phyloP scores from a whole-genome alignment of 345 rosid species.

The Salix caprea region DNA sequence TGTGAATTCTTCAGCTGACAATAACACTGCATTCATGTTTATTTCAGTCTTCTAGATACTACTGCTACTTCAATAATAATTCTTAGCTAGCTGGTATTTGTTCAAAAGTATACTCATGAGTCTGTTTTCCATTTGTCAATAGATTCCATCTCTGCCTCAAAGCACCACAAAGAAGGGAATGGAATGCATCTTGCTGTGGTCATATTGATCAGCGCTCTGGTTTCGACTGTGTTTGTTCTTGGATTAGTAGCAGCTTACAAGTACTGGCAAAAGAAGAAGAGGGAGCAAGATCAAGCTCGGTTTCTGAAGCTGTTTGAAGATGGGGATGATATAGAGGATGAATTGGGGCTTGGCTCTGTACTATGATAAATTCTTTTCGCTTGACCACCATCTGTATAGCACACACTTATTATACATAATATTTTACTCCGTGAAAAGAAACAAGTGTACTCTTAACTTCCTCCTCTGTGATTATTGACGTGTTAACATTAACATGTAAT shows the following conservation, averaged over 20 bases:
- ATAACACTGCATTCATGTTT: not conserved
- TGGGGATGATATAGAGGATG: slow-evolving; percentile 81
- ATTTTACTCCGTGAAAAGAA: slow-evolving; percentile 17
- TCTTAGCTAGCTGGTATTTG: not conserved
- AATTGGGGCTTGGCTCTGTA: slow-evolving; percentile 50
- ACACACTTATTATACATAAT: slow-evolving; percentile 17
- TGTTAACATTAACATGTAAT: too few relatives aligned
- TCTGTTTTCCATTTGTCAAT: not conserved
- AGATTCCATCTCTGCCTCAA: slow-evolving; percentile 33
- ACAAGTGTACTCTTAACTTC: not conserved
- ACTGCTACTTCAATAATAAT: too few relatives aligned
- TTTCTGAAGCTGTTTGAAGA: slow-evolving; percentile 87
- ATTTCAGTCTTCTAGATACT: not conserved
- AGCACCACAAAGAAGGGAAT: slow-evolving; percentile 17
- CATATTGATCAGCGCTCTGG: slow-evolving; percentile 36
- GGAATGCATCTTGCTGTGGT: slow-evolving; percentile 43
- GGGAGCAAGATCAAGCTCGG: slow-evolving; percentile 83
- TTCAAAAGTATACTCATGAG: not conserved
- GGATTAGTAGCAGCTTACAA: slow-evolving; percentile 41
- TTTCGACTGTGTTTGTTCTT: slow-evolving; percentile 30
- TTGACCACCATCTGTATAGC: slow-evolving; percentile 31
- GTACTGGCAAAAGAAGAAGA: slow-evolving; percentile 69
- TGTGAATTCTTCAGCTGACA: not conserved
- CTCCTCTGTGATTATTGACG: not conserved
- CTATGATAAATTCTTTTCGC: slow-evolving; percentile 17